Percentiles rank a stretch among this genome's conserved stretches.
These are phyloP conservation scores for Aspergillus niger DNA, from an alignment of 2,329 filamentous ascomycete species.

Conservation along the genomic window DNA sequence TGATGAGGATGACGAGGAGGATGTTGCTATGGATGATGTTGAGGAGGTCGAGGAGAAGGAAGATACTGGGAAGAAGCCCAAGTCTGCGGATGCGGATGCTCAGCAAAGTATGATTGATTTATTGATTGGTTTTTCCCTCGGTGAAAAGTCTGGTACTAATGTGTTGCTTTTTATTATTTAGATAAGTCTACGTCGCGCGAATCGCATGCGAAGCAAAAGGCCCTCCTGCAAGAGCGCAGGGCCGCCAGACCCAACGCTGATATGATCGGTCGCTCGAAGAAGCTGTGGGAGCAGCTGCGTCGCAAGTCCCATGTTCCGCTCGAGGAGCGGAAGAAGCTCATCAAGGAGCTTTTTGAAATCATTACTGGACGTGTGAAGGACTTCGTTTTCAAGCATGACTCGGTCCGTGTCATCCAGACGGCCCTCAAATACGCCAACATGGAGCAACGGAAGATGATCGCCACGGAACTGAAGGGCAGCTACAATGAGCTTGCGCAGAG, in stretches of 20 bases:
- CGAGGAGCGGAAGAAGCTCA: slow-evolving; percentile 82
- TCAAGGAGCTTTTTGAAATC: slow-evolving; percentile 87
- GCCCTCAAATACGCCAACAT: slow-evolving; percentile 92
- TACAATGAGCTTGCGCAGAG: slow-evolving; percentile 87
- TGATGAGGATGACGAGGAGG: slow-evolving; percentile 55
- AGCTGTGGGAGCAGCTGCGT: slow-evolving; percentile 92
- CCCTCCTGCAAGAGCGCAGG: slow-evolving; percentile 83
- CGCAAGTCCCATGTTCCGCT: slow-evolving; percentile 90
- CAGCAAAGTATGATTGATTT: slow-evolving; percentile 30
- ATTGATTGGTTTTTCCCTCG: slow-evolving; percentile 15
- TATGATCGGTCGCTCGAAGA: slow-evolving; percentile 84
- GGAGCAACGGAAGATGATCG: slow-evolving; percentile 83
- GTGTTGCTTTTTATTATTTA: slow-evolving; percentile 28
- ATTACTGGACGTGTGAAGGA: slow-evolving; percentile 90
- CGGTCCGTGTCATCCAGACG: slow-evolving; percentile 93
- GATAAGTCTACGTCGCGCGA: slow-evolving; percentile 76
- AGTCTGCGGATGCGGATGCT: slow-evolving; percentile 19
- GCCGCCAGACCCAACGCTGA: slow-evolving; percentile 91
- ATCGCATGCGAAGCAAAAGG: slow-evolving; percentile 90
- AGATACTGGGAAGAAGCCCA: slow-evolving; percentile 15
- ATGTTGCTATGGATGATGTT: slow-evolving; percentile 48
- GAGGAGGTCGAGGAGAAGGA: slow-evolving; percentile 24
- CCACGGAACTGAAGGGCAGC: slow-evolving; percentile 79
- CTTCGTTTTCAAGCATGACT: slow-evolving; percentile 97
- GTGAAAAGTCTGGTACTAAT: slow-evolving; percentile 9